Base-by-base conservation (phyloP, 1,139 yeast genomes). In the Pichia sp. region DNA sequence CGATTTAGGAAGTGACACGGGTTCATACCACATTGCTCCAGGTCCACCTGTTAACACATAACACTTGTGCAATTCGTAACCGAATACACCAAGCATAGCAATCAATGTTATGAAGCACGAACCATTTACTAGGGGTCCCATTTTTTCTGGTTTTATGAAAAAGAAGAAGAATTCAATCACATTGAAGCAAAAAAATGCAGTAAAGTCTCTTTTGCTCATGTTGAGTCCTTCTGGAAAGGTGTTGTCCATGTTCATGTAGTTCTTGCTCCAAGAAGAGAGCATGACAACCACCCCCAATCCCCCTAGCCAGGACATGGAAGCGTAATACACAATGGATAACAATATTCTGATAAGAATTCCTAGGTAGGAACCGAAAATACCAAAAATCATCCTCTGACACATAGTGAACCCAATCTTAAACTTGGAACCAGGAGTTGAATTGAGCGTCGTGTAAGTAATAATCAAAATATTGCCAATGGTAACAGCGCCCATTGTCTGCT, bases 361-460 rank as follows among this genome's bases (percentile, higher is more conserved):
- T 7, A 72, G 48, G 48, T 56, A 65, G 2, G 74, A 66, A 4
- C 75, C 76, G 54, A 70, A 67, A 34, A 76, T 73, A 38, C 81
- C 81, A 60, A 76, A 77, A 2, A 74, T 71, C 47, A 75, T 70
- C 63, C 81, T 69, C 58, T 75, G 77, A 40, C 73, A 71, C 31
- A 77, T 58, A 2, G 81, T 74, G 60, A 68, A 77, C 12, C 81
- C 81, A 46, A 77, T 71, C 62, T 75, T 78, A 70, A 74, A 77
- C 53, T 72, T 73, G 31, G 65, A 64, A 47, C 80, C 80, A 1
- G 76, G 78, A 52, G 67, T 70, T n/a, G 76, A 72, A 62, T 73
- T 75, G 6, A 76, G 69, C 38, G 73, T 56, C 7, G 80, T 74
- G 55, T 73, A 67, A 10, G 67, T 27, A 38, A 73, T 63, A n/a